A percentile compares a stretch with the other conserved stretches of the same genome.
Evolutionary conservation across 2,329 filamentous ascomycete species (phyloP).

Genomic region (Penicillium griseofulvum): DNA sequence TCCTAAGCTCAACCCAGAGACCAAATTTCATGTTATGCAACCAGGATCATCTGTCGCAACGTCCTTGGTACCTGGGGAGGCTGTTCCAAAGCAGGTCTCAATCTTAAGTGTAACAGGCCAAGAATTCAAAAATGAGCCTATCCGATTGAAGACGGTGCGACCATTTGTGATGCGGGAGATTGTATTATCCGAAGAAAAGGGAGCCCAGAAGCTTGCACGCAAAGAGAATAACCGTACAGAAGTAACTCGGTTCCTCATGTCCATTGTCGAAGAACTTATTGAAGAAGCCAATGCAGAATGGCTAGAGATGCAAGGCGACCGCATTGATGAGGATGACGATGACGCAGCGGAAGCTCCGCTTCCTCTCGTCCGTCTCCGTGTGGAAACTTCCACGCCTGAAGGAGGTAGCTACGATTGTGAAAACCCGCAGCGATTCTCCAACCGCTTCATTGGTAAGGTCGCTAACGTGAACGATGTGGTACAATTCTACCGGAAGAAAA

Average conservation of each 20-base stretch:
- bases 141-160: slow-evolving; percentile 81
- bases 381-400: slow-evolving; percentile 83
- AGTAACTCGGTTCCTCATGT: slow-evolving; percentile 72
- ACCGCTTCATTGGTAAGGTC: slow-evolving; percentile 83
- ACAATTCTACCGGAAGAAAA: slow-evolving; percentile 87
- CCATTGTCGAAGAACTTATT: slow-evolving; percentile 82
- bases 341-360: slow-evolving; percentile 63
- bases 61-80: slow-evolving; percentile 84
- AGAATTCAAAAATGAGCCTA: slow-evolving; percentile 74
- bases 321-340: slow-evolving; percentile 54
- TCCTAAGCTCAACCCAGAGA: slow-evolving; percentile 77
- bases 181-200: slow-evolving; percentile 68
- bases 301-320: slow-evolving; percentile 66
- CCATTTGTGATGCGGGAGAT: slow-evolving; percentile 89
- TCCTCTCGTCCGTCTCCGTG: slow-evolving; percentile 82
- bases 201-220: slow-evolving; percentile 73
- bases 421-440: slow-evolving; percentile 94
- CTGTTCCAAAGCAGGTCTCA: slow-evolving; percentile 85
- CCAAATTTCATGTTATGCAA: slow-evolving; percentile 92
- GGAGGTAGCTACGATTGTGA: slow-evolving; percentile 86
- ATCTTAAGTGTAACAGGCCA: slow-evolving; percentile 80
- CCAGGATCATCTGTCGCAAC: slow-evolving; percentile 95
- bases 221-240: slow-evolving; percentile 80
- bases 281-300: slow-evolving; percentile 78
- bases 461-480: slow-evolving; percentile 94